These are phyloP conservation scores for Maudiozyma saulgeensis DNA, from an alignment of 805 yeast species.

Conservation along the genomic window DNA sequence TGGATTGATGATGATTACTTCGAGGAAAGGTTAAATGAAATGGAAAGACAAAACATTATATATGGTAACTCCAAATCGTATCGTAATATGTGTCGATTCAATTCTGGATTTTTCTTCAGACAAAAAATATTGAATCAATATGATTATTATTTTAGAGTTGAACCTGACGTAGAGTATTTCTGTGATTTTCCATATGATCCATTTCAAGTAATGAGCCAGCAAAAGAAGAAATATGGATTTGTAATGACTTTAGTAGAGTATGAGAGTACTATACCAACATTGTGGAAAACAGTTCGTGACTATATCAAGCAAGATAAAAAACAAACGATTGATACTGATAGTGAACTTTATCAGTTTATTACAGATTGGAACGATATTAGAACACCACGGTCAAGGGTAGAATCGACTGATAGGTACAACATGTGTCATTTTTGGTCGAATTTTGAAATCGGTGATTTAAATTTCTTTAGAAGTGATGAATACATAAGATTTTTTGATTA, in stretches of 20 bases:
- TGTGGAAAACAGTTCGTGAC: slow-evolving; percentile 68
- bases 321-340: slow-evolving; percentile 39
- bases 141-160: slow-evolving; percentile 92
- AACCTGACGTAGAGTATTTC: slow-evolving; percentile 79
- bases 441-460: slow-evolving; percentile 66
- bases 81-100: slow-evolving; percentile 92
- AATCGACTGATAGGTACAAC: slow-evolving; percentile 51
- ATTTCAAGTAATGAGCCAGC: slow-evolving; percentile 66
- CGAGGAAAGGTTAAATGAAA: slow-evolving; percentile 36
- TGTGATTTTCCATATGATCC: slow-evolving; percentile 86
- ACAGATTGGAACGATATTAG: slow-evolving; percentile 45
- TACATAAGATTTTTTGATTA: slow-evolving; percentile 53
- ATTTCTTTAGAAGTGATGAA: slow-evolving; percentile 58
- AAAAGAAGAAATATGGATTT: slow-evolving; percentile 77
- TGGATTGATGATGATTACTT: slow-evolving; percentile 54
- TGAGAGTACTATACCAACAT: slow-evolving; percentile 72
- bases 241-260: slow-evolving; percentile 78
- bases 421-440: slow-evolving; percentile 85
- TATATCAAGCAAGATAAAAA: slow-evolving; percentile 41
- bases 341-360: slow-evolving; percentile 31
- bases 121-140: slow-evolving; percentile 62
- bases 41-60: slow-evolving; percentile 40
- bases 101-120: slow-evolving; percentile 82
- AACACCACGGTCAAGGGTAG: slow-evolving; percentile 33
- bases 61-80: slow-evolving; percentile 61